Conservation (phyloP, 2,329 filamentous ascomycete genomes). For the Elsinoe batatas region DNA sequence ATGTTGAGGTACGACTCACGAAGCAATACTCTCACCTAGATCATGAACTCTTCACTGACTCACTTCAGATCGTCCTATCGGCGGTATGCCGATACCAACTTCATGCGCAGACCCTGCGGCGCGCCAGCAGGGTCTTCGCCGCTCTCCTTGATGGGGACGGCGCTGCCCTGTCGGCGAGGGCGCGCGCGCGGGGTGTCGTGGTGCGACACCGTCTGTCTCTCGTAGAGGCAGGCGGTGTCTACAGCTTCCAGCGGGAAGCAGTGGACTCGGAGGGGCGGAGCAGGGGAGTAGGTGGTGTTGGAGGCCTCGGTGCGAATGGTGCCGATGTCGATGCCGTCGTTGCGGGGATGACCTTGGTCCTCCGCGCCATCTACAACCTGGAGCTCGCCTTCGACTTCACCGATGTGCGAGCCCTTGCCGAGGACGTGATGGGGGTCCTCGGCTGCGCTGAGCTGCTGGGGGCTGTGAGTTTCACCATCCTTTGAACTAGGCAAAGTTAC, state of each 20-base stretch:
- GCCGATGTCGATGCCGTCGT: not conserved
- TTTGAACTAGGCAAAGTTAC: not conserved
- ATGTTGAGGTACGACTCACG: slow-evolving; percentile 1
- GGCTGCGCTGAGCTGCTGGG: slow-evolving; percentile 39
- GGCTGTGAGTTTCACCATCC: slow-evolving; percentile 23
- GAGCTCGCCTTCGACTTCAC: slow-evolving; percentile 32
- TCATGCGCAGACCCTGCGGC: slow-evolving; percentile 1
- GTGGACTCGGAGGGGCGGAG: not conserved
- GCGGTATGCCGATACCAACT: slow-evolving; percentile 7
- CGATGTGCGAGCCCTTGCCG: slow-evolving; percentile 31
- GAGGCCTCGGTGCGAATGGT: not conserved
- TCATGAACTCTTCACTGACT: not conserved
- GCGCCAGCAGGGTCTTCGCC: not conserved
- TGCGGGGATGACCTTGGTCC: slow-evolving; percentile 21
- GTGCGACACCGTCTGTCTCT: not conserved
- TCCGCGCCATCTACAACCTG: slow-evolving; percentile 39
- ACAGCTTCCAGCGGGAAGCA: not conserved
- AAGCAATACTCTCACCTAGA: not conserved
- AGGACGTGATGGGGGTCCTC: slow-evolving; percentile 32
- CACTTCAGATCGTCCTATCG: not conserved
- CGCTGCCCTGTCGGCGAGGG: not conserved
- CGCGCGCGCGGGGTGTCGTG: not conserved
- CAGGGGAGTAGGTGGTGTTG: not conserved
- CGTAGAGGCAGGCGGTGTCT: not conserved
- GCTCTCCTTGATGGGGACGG: slow-evolving; percentile 2